Evolutionary conservation across 2,329 filamentous ascomycete species (phyloP).

Genomic region (Apiospora rasikravindrae): DNA sequence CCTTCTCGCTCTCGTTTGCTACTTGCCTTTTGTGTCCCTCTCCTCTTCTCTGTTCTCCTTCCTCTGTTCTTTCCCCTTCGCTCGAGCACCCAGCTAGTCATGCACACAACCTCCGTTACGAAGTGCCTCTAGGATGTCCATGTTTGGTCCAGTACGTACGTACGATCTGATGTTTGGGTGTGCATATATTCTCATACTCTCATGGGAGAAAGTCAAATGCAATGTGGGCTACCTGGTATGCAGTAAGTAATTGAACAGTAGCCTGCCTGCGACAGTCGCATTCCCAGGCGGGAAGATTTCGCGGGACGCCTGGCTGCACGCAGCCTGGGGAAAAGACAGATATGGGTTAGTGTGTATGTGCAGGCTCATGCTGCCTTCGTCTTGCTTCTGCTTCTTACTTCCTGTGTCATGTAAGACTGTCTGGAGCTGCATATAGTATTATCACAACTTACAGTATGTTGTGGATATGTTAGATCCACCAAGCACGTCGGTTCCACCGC

Average conservation of each 20-base stretch:
- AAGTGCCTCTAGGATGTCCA: background rate
- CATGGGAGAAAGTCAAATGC: background rate
- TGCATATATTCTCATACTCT: background rate
- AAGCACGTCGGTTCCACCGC: background rate
- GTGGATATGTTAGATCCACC: conserved; percentile 9
- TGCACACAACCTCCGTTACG: background rate
- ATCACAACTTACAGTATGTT: background rate
- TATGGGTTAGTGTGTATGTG: background rate
- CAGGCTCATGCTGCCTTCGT: background rate
- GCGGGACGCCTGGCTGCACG: background rate
- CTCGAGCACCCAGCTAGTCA: background rate
- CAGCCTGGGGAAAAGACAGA: background rate
- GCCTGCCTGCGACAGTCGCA: background rate
- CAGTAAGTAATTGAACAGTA: background rate
- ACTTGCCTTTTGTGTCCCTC: background rate
- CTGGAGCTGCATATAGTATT: background rate
- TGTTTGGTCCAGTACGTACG: background rate
- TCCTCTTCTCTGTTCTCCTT: background rate
- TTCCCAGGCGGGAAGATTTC: background rate
- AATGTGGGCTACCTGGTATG: background rate
- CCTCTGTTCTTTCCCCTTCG: background rate
- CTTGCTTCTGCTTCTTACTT: background rate
- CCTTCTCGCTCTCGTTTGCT: background rate
- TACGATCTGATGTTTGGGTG: background rate
- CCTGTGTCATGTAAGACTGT: background rate